Percentiles rank a stretch among this genome's conserved stretches.
These are phyloP conservation scores for Melastoma candidum DNA, from an alignment of 441 rosid genomes.

Conservation along the genomic window DNA sequence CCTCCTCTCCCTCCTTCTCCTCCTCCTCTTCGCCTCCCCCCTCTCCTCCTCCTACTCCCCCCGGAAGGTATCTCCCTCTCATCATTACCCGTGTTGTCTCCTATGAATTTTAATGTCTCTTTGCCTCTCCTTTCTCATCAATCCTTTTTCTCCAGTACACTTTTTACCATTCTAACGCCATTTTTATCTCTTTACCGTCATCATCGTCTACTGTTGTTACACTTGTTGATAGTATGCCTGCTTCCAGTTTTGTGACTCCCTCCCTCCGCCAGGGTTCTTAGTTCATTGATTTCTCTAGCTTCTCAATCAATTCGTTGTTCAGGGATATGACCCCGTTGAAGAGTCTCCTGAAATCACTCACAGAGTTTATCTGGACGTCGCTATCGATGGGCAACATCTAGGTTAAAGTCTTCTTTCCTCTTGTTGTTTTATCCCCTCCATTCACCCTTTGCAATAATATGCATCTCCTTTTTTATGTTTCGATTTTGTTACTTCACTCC, in stretches of 20 bases:
- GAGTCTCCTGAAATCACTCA: conserved; percentile 63
- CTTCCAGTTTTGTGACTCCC: background rate
- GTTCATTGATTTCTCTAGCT: too few species aligned
- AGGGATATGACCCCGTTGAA: conserved; percentile 51
- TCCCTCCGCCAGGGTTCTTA: too few species aligned
- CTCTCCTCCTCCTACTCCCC: background rate
- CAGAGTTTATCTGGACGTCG: conserved; percentile 84
- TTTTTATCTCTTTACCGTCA: too few species aligned
- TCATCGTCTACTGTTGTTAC: background rate
- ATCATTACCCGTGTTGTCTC: background rate
- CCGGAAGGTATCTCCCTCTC: too few species aligned
- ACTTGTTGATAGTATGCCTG: background rate
- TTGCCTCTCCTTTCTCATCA: too few species aligned
- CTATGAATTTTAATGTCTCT: too few species aligned
- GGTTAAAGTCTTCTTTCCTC: conserved; percentile 24
- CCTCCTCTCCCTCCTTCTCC: conserved; percentile 41
- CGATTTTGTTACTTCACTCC: too few species aligned
- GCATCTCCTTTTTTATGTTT: too few species aligned
- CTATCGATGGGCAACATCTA: conserved; percentile 79
- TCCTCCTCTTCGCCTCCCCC: conserved; percentile 25
- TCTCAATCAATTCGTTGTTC: conserved; percentile 13
- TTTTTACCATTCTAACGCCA: too few species aligned
- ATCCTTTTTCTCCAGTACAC: too few species aligned
- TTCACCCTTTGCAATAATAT: too few species aligned
- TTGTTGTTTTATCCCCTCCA: too few species aligned